Base-by-base conservation (phyloP, 2,329 filamentous ascomycete genomes). In the Emergomyces orientalis region DNA sequence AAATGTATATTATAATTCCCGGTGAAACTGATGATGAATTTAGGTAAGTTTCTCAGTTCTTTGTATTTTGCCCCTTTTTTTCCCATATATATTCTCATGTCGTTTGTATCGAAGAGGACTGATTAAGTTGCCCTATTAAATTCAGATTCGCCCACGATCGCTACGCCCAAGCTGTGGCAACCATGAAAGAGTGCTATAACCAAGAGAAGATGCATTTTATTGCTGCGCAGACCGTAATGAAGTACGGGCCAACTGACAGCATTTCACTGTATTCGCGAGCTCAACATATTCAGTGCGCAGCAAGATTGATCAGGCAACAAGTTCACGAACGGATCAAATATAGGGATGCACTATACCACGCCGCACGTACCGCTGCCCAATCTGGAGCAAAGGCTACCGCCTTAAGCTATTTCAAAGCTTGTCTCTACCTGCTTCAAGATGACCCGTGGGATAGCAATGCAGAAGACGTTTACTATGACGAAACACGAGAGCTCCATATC, bases 21-120 rank as follows among this genome's bases (percentile, higher is more conserved):
- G 90, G 88, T 25, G 90, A 94, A 65, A 86, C 87, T 1, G 93
- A 97, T 70, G 91, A 96, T 73, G 84, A 86, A 49, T 97, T 96
- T 74, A 81, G 81, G 69, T 74, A 81, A 55, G 25, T 25, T 51
- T 51, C 47, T 27, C 47, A 17, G 67, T 74, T 62, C 56, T 67
- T 65, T 32, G n/a, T 27, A 25, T 60, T 63, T 59, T 56, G 56
- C 34, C 9, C 19, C 47, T 49, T 55, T 2, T 37, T 32, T 41
- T 34, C 22, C 13, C 27, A n/a, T 34, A 59, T 43, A 30, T 25
- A 14, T 37, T 45, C 11, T 27, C 25, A 11, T n/a, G 27, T 22
- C 39, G 14, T 39, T 7, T 52, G 9, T 22, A 17, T 17, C n/a
- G 30, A n/a, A 49, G 27, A 13, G 11, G 13, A 34, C 56, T 59